These are phyloP conservation scores for Danielozyma ontarioensis DNA, from an alignment of 805 yeast species.

Conservation along the genomic window DNA sequence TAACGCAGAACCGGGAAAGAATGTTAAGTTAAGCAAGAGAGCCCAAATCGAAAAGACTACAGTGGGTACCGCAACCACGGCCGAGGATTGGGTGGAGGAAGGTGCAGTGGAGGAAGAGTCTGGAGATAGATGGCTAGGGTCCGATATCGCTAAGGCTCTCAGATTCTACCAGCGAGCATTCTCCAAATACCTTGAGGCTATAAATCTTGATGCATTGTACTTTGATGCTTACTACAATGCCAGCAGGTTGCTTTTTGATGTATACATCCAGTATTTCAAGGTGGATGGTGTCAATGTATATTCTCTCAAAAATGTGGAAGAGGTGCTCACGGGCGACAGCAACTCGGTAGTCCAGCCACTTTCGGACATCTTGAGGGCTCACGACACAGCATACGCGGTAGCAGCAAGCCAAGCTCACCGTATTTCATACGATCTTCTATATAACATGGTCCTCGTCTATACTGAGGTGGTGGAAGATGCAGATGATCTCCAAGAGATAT, in stretches of 20 bases:
- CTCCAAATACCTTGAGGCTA: conserved; percentile 35
- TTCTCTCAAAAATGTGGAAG: conserved; percentile 28
- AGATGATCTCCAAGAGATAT: conserved; percentile 12
- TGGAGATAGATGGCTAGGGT: conserved; percentile 70
- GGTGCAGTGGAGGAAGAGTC: conserved; percentile 63
- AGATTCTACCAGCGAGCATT: conserved; percentile 62
- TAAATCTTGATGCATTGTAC: conserved; percentile 10
- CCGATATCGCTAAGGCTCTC: conserved; percentile 60
- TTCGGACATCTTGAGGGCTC: conserved; percentile 28
- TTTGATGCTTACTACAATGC: conserved; percentile 56
- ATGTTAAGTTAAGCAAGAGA: too few species aligned
- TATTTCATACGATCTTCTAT: conserved; percentile 39
- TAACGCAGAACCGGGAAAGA: too few species aligned
- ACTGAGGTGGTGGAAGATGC: conserved; percentile 41
- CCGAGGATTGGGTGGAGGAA: conserved; percentile 49
- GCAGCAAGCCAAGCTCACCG: conserved; percentile 7
- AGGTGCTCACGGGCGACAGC: conserved; percentile 20
- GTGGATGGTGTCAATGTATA: conserved; percentile 8
- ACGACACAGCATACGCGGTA: conserved; percentile 30
- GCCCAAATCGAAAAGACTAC: too few species aligned
- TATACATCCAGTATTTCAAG: conserved; percentile 43
- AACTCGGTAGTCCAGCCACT: conserved; percentile 38
- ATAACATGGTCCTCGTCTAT: conserved; percentile 43
- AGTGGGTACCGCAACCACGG: too few species aligned
- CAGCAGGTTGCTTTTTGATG: conserved; percentile 53